A percentile compares a stretch with the other conserved stretches of the same genome.
Evolutionary conservation across 441 rosid genomes (phyloP).

Genomic region (Euphorbia corollata): DNA sequence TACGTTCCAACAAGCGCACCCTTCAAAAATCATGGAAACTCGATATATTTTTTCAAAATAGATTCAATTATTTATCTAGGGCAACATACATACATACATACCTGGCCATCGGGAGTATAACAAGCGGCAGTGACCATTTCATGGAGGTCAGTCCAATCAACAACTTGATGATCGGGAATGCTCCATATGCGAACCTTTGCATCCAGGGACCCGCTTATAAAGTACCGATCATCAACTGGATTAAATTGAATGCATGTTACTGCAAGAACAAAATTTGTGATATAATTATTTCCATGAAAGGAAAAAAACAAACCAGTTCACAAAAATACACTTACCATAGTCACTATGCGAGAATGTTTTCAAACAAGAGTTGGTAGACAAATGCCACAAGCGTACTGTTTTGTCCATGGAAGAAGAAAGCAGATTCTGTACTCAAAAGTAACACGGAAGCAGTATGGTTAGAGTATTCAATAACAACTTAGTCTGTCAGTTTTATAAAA

Average conservation of each 20-base stretch:
- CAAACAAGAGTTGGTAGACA: slow-evolving; percentile 47
- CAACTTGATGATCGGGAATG: slow-evolving; percentile 89
- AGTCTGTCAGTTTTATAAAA: slow-evolving; percentile 6
- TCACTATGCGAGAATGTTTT: slow-evolving; percentile 54
- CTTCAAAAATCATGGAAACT: slow-evolving; percentile 43
- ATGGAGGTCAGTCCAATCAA: slow-evolving; percentile 94
- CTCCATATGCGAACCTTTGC: slow-evolving; percentile 98
- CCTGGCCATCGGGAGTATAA: slow-evolving; percentile 98
- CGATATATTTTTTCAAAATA: no score
- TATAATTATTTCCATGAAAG: slow-evolving; percentile 15
- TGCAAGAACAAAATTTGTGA: slow-evolving; percentile 32
- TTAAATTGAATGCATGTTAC: slow-evolving; percentile 98
- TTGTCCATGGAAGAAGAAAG: slow-evolving; percentile 60
- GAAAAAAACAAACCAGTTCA: neutral
- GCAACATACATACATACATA: no score
- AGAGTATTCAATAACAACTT: no score
- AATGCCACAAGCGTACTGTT: slow-evolving; percentile 66
- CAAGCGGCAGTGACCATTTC: slow-evolving; percentile 99
- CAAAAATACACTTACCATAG: slow-evolving; percentile 53
- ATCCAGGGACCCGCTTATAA: slow-evolving; percentile 95
- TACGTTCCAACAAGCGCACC: slow-evolving; percentile 90
- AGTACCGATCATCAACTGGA: slow-evolving; percentile 92
- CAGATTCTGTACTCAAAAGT: slow-evolving; percentile 26
- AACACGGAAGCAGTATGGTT: no score
- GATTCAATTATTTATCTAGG: no score